Evolutionary conservation across 805 yeast genomes (phyloP), one percentile per base, ranked within the genome.

Genomic region (Lipomyces anomalus): DNA sequence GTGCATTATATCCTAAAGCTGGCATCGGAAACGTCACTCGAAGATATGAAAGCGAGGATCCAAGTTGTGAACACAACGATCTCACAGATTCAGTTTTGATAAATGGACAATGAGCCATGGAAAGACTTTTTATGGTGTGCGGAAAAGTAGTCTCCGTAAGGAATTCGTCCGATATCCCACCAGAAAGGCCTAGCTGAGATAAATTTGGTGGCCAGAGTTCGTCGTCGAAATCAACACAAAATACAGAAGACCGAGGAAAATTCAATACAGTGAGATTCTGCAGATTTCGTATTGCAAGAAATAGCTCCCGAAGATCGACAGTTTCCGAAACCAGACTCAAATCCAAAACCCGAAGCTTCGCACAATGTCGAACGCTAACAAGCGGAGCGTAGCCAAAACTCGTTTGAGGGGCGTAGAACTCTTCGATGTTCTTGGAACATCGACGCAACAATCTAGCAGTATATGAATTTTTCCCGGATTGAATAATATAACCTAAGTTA

Each of bases 371-470:
- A 37, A 92, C 69, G 41, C 94, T 80, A n/a, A 86, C 75, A 54
- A 90, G 67, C 1, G 97, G 97, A 1, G 95, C 84, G 40, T 80
- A 74, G 0, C 98, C 98, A 68, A 92, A 90, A 67, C 94, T 83
- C 26, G 97, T 82, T 61, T 90, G 97, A 2, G 97, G 95, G 0
- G 97, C 96, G 5, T 84, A 75, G 57, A 92, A 88, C 7, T 72
- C 68, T 52, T 79, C 75, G 40, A 92, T 67, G 32, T 71, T 74
- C 17, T 72, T 62, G 6, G 88, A 75, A 44, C 95, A 84, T 34
- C 95, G 72, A 57, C 95, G 76, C 44, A 92, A 67, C 4, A 92
- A 62, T 53, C 84, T 82, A 0, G 97, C 86, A 9, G 90, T 87
- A 62, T 73, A 83, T 1, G 97, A 90, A 64, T 88, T 92, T 62